Evolutionary conservation across 148 eudicot genomes (phyloP).

Genomic region (Suaeda aralocaspica): DNA sequence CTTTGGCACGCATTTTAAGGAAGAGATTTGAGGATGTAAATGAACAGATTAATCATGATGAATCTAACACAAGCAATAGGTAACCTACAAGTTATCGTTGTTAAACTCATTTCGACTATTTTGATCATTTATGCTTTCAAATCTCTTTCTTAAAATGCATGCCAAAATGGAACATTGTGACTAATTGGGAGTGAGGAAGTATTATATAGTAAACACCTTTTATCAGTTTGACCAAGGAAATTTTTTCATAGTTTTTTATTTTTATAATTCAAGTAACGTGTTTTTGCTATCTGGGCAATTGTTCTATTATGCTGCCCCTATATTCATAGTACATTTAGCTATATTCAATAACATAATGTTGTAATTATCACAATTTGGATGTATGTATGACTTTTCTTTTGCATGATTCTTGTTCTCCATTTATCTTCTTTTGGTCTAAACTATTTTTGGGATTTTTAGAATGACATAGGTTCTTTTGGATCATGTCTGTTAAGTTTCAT

Average conservation of each 20-base stretch:
- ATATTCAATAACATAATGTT: background rate
- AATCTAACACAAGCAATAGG: too few relatives aligned
- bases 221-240: too few relatives aligned
- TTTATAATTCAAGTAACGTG: background rate
- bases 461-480: background rate
- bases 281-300: background rate
- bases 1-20: too few relatives aligned
- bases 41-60: too few relatives aligned
- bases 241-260: background rate
- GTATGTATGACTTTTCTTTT: background rate
- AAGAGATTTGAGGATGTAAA: too few relatives aligned
- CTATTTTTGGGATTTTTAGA: background rate
- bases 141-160: too few relatives aligned
- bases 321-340: background rate
- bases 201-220: too few relatives aligned
- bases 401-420: background rate
- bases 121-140: too few relatives aligned
- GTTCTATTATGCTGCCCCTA: background rate
- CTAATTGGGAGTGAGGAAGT: too few relatives aligned
- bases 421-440: background rate
- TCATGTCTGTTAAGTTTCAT: constrained; percentile 50
- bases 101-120: too few relatives aligned
- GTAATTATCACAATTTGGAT: background rate
- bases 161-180: too few relatives aligned
- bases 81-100: too few relatives aligned